Percentiles rank a stretch among this genome's conserved stretches.
These are phyloP conservation scores for Tulasnella sp. DNA, from an alignment of 768 basidiomycete species.

Conservation along the genomic window DNA sequence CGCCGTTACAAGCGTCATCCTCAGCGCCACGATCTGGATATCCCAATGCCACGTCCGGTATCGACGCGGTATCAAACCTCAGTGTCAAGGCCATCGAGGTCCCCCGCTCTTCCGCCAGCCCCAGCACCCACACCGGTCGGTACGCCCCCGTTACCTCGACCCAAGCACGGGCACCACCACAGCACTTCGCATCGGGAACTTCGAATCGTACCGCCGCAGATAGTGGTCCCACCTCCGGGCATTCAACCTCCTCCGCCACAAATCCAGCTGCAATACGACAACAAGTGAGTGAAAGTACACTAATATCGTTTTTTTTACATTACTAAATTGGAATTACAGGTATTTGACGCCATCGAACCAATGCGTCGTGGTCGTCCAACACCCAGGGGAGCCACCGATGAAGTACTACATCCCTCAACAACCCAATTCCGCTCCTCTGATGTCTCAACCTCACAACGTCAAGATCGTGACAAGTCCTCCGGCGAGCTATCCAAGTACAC, in stretches of 20 bases:
- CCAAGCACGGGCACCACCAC: constrained; percentile 1
- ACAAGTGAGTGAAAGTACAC: too few species aligned
- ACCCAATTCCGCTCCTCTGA: too few species aligned
- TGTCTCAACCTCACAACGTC: too few species aligned
- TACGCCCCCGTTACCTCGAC: background rate
- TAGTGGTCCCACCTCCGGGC: background rate
- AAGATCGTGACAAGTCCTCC: too few species aligned
- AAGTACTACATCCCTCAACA: too few species aligned
- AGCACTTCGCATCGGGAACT: background rate
- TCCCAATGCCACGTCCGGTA: constrained; percentile 15
- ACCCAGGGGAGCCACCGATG: too few species aligned
- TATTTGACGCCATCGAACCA: constrained; percentile 65
- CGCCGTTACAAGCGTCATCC: constrained; percentile 13
- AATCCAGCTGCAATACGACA: constrained; percentile 50
- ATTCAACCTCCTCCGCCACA: constrained; percentile 12
- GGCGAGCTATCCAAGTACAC: too few species aligned
- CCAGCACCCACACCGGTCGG: constrained; percentile 2
- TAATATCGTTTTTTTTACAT: too few species aligned
- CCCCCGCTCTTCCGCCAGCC: background rate
- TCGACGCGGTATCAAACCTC: constrained; percentile 8
- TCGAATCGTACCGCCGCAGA: background rate
- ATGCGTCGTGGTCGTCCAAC: constrained; percentile 60
- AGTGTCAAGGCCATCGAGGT: constrained; percentile 2
- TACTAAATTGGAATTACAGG: too few species aligned
- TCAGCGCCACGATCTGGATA: constrained; percentile 9